Base-by-base conservation (phyloP, 192 early-diverging fungal genomes). In the Cetraspora pellucida region DNA sequence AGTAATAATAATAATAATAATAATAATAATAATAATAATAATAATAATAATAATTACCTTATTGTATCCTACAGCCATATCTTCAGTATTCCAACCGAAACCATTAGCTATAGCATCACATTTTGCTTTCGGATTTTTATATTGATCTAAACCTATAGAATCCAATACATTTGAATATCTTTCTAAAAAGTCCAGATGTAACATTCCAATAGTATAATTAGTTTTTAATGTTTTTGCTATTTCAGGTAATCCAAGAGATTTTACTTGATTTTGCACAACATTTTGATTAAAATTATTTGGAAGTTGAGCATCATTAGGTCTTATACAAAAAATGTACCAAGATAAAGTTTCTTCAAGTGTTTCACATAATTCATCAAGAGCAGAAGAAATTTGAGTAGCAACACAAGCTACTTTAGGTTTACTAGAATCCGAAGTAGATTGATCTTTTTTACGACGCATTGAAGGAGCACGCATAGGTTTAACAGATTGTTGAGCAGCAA, bases 251-350 rank as follows among this genome's bases (percentile, higher is more conserved):
- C 92, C 93, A 55, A 89, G 87, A 10, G 89, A 83, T 8, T 86
- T 77, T 10, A 97, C 87, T 82, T 98, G 95, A 47, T 85, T 72
- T 72, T 90, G 83, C 19, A 98, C 86, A 27, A 85, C 81, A 27
- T 85, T 85, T n/a, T 82, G 77, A 79, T 96, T 94, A 77, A 92
- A 90, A 45, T 85, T 80, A 70, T 89, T 86, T 13, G 87, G 82
- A 44, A 87, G 84, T 7, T 86, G 83, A 19, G 82, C 65, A n/a
- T 91, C 88, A 77, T 94, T 94, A 11, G 94, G 89, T 17, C 86
- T 84, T 45, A 96, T 80, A 79, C 94, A 95, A 78, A 91, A 84
- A 54, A 94, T 68, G 74, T 90, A 92, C 93, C 93, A 95, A 37
- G 91, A 87, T n/a, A 87, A 85, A 6, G 92, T 93, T 72, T 94